These are phyloP conservation scores for Pyrenopolyporus hunteri DNA, from an alignment of 495 filamentous ascomycete genomes.

Conservation along the genomic window DNA sequence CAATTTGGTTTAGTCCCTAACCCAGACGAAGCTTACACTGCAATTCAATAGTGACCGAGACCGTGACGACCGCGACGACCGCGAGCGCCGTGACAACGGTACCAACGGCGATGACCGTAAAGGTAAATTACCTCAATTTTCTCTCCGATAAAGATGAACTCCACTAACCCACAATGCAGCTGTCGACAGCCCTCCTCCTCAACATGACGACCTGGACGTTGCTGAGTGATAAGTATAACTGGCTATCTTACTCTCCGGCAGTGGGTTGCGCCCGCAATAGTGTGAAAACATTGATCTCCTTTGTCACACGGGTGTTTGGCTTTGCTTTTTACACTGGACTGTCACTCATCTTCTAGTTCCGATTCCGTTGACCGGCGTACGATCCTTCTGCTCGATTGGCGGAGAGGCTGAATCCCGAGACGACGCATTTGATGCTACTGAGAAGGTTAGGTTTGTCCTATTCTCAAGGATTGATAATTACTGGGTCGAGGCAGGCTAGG, in stretches of 20 bases:
- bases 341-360: slow-evolving; percentile 46
- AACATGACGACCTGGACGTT: slow-evolving; percentile 95
- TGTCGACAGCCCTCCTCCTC: slow-evolving; percentile 78
- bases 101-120: slow-evolving; percentile 86
- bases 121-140: slow-evolving; percentile 60
- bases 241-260: slow-evolving; percentile 21
- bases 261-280: slow-evolving; percentile 26
- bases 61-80: slow-evolving; percentile 66
- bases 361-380: slow-evolving; percentile 36
- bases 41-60: slow-evolving; percentile 55
- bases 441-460: slow-evolving; percentile 13
- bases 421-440: slow-evolving; percentile 4
- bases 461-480: slow-evolving; percentile 5
- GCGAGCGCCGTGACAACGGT: slow-evolving; percentile 69
- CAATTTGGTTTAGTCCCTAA: neutral
- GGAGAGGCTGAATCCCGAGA: slow-evolving; percentile 19
- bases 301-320: slow-evolving; percentile 39
- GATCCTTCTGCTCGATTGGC: slow-evolving; percentile 7
- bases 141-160: slow-evolving; percentile 17
- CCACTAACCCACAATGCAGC: slow-evolving; percentile 45
- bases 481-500: slow-evolving; percentile 13
- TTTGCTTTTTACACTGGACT: slow-evolving; percentile 39
- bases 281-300: slow-evolving; percentile 24
- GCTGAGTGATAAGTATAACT: slow-evolving; percentile 68
- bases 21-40: slow-evolving; percentile 13